These are phyloP conservation scores for Nyctanthes arbortristis DNA, from an alignment of 257 asterid species.

Conservation along the genomic window DNA sequence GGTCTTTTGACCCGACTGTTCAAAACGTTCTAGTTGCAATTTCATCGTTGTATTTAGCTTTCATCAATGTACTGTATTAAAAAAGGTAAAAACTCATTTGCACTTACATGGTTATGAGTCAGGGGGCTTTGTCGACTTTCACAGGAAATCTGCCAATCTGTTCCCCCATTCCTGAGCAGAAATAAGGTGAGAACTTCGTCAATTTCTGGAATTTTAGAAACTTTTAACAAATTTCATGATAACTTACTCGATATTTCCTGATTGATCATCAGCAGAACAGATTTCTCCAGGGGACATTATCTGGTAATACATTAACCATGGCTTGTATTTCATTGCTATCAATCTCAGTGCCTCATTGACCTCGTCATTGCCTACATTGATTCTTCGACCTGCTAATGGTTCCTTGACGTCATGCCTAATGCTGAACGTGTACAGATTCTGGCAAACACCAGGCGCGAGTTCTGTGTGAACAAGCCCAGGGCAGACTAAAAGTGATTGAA, in stretches of 20 bases:
- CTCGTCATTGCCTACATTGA: conserved; percentile 28
- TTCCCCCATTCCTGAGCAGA: conserved; percentile 33
- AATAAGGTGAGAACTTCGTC: conserved; percentile 1
- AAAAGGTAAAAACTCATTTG: background rate
- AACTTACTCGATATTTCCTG: conserved; percentile 36
- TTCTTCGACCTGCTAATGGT: conserved; percentile 16
- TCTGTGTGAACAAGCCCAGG: conserved; percentile 57
- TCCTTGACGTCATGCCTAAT: conserved; percentile 16
- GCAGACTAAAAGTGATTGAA: conserved; percentile 64
- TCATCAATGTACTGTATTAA: background rate
- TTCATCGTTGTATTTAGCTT: background rate
- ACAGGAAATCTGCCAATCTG: conserved; percentile 22
- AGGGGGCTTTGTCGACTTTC: conserved; percentile 21
- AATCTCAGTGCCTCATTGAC: conserved; percentile 48
- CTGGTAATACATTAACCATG: conserved; percentile 81
- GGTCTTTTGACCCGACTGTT: background rate
- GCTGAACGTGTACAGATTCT: conserved; percentile 35
- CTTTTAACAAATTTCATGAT: background rate
- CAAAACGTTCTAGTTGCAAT: background rate
- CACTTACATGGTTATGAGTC: conserved; percentile 40
- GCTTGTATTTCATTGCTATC: conserved; percentile 68
- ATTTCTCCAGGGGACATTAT: conserved; percentile 54
- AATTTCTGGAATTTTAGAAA: background rate
- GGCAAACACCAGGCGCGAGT: conserved; percentile 61
- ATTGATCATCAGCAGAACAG: conserved; percentile 27